These are phyloP conservation scores for Lentinula raphanica DNA, from an alignment of 768 basidiomycete genomes.

Conservation along the genomic window DNA sequence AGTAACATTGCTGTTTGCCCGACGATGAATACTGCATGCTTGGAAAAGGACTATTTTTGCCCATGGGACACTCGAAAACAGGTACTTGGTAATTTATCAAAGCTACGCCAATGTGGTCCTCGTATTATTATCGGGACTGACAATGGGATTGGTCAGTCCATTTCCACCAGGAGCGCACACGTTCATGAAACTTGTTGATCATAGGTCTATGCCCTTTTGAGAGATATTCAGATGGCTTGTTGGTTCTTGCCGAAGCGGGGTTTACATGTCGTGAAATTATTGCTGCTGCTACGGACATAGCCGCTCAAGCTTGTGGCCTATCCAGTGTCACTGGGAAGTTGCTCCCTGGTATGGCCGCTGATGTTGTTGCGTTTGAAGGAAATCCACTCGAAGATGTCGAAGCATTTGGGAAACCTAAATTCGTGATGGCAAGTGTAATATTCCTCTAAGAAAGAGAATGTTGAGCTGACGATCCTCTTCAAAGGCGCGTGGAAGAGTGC, in stretches of 20 bases:
- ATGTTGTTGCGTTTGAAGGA: conserved; percentile 5
- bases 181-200: background rate
- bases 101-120: background rate
- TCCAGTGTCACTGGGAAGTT: conserved; percentile 1
- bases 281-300: conserved; percentile 1
- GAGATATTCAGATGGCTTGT: conserved; percentile 2
- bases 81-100: background rate
- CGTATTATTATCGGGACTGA: conserved; percentile 2
- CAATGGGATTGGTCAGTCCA: background rate
- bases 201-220: conserved; percentile 1
- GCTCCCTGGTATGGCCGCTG: background rate
- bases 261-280: conserved; percentile 3
- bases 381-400: conserved; percentile 1
- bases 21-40: conserved; percentile 6
- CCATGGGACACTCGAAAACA: conserved; percentile 4
- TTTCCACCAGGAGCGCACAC: background rate
- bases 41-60: conserved; percentile 5
- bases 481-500: conserved; percentile 2
- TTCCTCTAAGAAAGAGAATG: background rate
- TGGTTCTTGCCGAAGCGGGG: conserved; percentile 1
- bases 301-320: conserved; percentile 2
- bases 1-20: conserved; percentile 4
- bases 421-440: background rate
- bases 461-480: background rate
- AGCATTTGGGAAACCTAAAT: background rate